Percentiles rank a stretch among this genome's conserved stretches.
Evolutionary conservation across 257 asterid genomes (phyloP).

Genomic region (Rauvolfia tetraphylla): DNA sequence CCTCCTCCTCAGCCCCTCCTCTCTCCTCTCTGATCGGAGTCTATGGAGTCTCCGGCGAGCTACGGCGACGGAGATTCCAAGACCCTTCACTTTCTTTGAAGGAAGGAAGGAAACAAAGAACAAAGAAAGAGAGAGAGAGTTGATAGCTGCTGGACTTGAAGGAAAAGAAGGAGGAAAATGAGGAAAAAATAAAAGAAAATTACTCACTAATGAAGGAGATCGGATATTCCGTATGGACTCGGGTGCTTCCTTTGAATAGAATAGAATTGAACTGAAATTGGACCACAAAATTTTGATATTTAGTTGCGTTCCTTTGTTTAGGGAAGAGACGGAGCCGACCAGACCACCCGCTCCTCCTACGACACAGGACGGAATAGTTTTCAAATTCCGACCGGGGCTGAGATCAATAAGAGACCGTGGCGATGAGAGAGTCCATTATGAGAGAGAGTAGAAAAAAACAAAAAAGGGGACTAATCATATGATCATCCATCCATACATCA

Average conservation of each 20-base stretch:
- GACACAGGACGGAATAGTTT: slow-evolving; percentile 1
- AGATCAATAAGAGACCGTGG: too few relatives aligned
- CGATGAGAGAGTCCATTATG: too few relatives aligned
- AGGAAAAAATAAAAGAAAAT: not conserved
- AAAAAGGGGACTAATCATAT: too few relatives aligned
- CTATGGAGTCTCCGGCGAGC: slow-evolving; percentile 23
- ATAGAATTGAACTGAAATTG: slow-evolving; percentile 10
- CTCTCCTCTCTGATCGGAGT: slow-evolving; percentile 24
- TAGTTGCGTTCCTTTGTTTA: not conserved
- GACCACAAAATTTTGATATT: not conserved
- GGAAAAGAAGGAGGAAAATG: not conserved
- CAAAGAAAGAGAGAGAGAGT: slow-evolving; percentile 12
- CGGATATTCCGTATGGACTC: slow-evolving; percentile 11
- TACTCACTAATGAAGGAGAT: slow-evolving; percentile 5
- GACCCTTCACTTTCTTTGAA: not conserved
- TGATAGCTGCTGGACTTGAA: not conserved
- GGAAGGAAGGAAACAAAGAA: not conserved
- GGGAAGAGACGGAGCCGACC: not conserved
- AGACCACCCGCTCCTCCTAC: not conserved
- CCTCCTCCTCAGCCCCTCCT: slow-evolving; percentile 20
- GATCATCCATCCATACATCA: too few relatives aligned
- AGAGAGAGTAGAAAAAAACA: too few relatives aligned
- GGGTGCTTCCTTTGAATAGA: slow-evolving; percentile 13
- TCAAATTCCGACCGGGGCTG: not conserved
- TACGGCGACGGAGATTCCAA: slow-evolving; percentile 14